Base-by-base conservation (phyloP, 768 basidiomycete genomes). In the Leccinellum rugosiceps region DNA sequence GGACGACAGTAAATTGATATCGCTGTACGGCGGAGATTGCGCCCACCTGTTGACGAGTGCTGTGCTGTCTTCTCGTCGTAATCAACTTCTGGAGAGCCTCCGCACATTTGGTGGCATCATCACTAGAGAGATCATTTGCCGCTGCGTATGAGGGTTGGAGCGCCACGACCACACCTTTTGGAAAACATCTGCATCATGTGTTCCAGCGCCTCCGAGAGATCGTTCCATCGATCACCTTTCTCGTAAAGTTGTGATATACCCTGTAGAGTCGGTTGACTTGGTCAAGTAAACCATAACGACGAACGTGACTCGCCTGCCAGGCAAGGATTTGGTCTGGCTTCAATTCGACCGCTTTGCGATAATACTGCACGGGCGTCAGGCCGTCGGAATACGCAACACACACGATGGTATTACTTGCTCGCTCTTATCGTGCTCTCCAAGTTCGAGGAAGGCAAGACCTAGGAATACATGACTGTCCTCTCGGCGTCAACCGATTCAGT, bases 61-160 rank as follows among this genome's bases (percentile, higher is more conserved):
- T 91, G 58, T 84, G 77, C 47, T 81, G 75, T 47, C 83, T 78
- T 32, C 82, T 81, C 3, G 86, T 69, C 4, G 84, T 80, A 15
- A 98, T 74, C 30, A 92, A 72, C 64, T 86, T 92, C 66, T 97
- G 92, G 45, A 96, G 68, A 1, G 79, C 76, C 68, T 94, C 90
- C 2, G 90, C 94, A 58, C 87, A 90, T 74, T 91, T 96, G 6
- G 76, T 75, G 0, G 79, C 81, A 66, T 98, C 94, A 38, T 82
- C 75, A 4, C 94, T 94, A 63, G 11, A 57, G 25, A 38, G 30
- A 28, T n/a, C 8, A 5, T 50, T 31, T n/a, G 45, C 2, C 21
- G 21, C 21, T 3, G 25, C 3, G 31, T 6, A 31, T 6, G 1
- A 15, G 1, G 21, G 23, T 13, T 6, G 2, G 49, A 58, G 21